Percentiles rank a stretch among this genome's conserved stretches.
These are phyloP conservation scores for Pichia nakasei DNA, from an alignment of 805 yeast species.

Conservation along the genomic window DNA sequence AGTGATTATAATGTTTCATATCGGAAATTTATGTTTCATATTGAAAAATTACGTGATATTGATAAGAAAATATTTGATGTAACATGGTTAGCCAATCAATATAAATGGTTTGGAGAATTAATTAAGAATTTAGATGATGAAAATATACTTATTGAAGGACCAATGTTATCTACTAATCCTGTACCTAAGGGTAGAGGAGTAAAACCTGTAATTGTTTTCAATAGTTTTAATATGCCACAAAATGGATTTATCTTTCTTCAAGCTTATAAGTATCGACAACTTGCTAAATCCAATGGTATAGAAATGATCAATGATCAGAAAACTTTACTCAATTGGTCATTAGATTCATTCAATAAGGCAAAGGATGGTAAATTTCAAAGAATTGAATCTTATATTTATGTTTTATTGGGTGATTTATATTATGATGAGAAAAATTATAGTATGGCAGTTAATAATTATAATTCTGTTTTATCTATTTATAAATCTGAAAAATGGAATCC, in stretches of 20 bases:
- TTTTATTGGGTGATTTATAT: conserved; percentile 44
- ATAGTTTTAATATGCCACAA: conserved; percentile 31
- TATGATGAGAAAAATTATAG: conserved; percentile 26
- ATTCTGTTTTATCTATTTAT: conserved; percentile 30
- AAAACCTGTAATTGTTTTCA: conserved; percentile 5
- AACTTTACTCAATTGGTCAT: conserved; percentile 27
- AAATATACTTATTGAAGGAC: background rate
- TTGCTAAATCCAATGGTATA: background rate
- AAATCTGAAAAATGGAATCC: conserved; percentile 35
- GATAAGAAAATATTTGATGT: background rate
- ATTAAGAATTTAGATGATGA: conserved; percentile 27
- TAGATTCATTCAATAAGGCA: conserved; percentile 30
- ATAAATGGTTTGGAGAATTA: conserved; percentile 56
- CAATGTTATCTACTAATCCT: background rate
- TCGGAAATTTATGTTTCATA: conserved; percentile 56
- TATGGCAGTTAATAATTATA: conserved; percentile 34
- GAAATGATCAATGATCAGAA: conserved; percentile 3
- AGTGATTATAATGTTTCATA: conserved; percentile 53
- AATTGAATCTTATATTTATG: conserved; percentile 35
- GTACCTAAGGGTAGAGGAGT: background rate
- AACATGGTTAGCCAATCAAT: conserved; percentile 57
- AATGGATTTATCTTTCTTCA: conserved; percentile 35
- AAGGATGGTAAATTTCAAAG: conserved; percentile 29
- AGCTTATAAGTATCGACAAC: conserved; percentile 18
- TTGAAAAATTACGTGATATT: conserved; percentile 35